Conservation (phyloP, 352 stramenopile species). For the Globisporangium nunn region DNA sequence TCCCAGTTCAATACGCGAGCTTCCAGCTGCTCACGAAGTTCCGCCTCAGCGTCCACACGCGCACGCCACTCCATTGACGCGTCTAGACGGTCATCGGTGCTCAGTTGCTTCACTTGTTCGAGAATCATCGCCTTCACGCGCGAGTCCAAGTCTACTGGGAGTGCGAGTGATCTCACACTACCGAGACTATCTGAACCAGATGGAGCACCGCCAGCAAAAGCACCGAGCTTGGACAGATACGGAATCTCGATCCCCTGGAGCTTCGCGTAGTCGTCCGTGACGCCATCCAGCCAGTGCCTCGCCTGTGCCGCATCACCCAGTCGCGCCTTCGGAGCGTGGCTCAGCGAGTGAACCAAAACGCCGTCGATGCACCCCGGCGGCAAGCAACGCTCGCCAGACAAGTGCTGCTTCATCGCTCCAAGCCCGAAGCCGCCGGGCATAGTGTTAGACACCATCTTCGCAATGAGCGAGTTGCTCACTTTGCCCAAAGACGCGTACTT, state of each 20-base stretch:
- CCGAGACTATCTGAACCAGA: constrained; percentile 10
- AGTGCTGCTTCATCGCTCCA: constrained; percentile 64
- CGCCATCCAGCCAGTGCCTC: constrained; percentile 74
- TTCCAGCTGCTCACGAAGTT: constrained; percentile 51
- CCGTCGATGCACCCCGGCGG: constrained; percentile 65
- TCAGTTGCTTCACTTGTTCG: constrained; percentile 44
- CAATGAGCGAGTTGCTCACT: constrained; percentile 62
- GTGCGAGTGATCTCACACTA: neutral
- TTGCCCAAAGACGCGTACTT: constrained; percentile 70
- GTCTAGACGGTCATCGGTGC: constrained; percentile 32
- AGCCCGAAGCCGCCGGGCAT: constrained; percentile 82
- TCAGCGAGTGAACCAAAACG: constrained; percentile 67
- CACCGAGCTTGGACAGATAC: constrained; percentile 29
- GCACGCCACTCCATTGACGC: constrained; percentile 44
- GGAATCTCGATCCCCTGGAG: constrained; percentile 54
- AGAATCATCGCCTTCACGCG: constrained; percentile 49
- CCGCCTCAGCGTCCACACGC: constrained; percentile 42
- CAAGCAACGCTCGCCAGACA: constrained; percentile 68
- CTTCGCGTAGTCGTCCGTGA: constrained; percentile 72
- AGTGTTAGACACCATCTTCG: constrained; percentile 72
- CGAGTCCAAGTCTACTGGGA: constrained; percentile 40
- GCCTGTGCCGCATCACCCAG: constrained; percentile 52
- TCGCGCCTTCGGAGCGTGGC: constrained; percentile 64
- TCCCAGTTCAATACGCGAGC: constrained; percentile 39
- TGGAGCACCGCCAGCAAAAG: neutral